Percentiles rank a stretch among this genome's conserved stretches.
Conservation (phyloP, 2,329 filamentous ascomycete genomes). For the Macroventuria anomochaeta region DNA sequence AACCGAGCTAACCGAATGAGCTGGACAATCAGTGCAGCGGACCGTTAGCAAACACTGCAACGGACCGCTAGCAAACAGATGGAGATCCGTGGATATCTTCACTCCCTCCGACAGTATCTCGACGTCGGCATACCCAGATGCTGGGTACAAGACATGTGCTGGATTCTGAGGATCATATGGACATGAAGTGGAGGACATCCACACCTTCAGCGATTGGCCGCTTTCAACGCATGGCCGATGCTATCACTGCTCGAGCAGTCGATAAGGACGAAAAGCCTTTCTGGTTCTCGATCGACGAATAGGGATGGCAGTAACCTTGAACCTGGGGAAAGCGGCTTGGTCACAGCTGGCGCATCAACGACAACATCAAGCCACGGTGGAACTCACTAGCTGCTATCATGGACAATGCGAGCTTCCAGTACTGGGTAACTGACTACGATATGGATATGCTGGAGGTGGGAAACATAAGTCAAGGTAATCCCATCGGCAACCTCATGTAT, state of each 20-base stretch:
- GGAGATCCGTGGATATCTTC: too few species aligned
- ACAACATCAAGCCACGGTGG: conserved; percentile 34
- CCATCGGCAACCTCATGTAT: conserved; percentile 36
- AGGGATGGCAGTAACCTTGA: conserved; percentile 33
- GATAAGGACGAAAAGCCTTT: conserved; percentile 34
- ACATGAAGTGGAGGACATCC: conserved; percentile 61
- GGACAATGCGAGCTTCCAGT: conserved; percentile 29
- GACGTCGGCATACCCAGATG: conserved; percentile 56
- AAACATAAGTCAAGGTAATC: conserved; percentile 38
- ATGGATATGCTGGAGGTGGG: conserved; percentile 49
- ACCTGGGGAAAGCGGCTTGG: conserved; percentile 37
- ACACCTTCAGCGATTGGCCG: conserved; percentile 56
- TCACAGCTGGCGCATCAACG: conserved; percentile 36
- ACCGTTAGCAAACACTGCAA: too few species aligned
- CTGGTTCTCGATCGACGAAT: conserved; percentile 39
- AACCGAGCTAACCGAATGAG: too few species aligned
- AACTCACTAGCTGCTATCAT: conserved; percentile 31
- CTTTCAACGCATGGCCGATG: conserved; percentile 48
- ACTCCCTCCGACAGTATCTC: too few species aligned
- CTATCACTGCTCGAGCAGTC: conserved; percentile 44
- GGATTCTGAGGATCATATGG: conserved; percentile 59
- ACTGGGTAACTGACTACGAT: conserved; percentile 43
- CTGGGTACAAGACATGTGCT: conserved; percentile 58
- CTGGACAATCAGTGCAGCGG: too few species aligned
- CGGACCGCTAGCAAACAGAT: too few species aligned